Conservation (phyloP, 2,329 filamentous ascomycete species). For the Diplodia sapinea region DNA sequence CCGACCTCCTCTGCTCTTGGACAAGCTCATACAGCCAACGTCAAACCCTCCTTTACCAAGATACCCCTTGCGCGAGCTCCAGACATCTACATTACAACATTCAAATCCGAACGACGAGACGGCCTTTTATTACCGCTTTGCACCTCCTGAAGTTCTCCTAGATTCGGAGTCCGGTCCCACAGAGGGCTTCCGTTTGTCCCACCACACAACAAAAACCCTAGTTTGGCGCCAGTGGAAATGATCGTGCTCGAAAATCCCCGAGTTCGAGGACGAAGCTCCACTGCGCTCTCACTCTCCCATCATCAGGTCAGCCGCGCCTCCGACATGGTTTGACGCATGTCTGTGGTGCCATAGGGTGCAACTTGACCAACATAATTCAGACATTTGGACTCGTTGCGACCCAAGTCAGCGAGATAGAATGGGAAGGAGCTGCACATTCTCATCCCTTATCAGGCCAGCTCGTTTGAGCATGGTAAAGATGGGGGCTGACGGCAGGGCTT, state of each 20-base stretch:
- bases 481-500: not conserved
- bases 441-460: not conserved
- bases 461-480: too few relatives aligned
- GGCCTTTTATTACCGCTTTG: constrained; percentile 14
- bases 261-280: not conserved
- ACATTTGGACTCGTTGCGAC: not conserved
- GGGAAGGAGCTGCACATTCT: not conserved
- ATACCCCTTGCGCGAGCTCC: constrained; percentile 28
- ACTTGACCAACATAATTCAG: not conserved
- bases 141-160: constrained; percentile 13
- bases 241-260: too few relatives aligned
- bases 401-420: not conserved
- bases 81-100: constrained; percentile 16
- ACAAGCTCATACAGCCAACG: constrained; percentile 17
- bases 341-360: not conserved
- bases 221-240: not conserved
- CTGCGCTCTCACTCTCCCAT: constrained; percentile 1
- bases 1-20: constrained; percentile 15
- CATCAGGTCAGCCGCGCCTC: not conserved
- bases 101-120: constrained; percentile 23
- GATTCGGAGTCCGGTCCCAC: not conserved
- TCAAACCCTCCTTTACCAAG: constrained; percentile 28
- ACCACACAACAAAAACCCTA: not conserved
- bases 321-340: constrained; percentile 10
- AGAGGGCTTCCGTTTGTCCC: constrained; percentile 17